phyloP scores from a whole-genome alignment of 805 yeast genomes.

The Ogataea nitratoaversa region DNA sequence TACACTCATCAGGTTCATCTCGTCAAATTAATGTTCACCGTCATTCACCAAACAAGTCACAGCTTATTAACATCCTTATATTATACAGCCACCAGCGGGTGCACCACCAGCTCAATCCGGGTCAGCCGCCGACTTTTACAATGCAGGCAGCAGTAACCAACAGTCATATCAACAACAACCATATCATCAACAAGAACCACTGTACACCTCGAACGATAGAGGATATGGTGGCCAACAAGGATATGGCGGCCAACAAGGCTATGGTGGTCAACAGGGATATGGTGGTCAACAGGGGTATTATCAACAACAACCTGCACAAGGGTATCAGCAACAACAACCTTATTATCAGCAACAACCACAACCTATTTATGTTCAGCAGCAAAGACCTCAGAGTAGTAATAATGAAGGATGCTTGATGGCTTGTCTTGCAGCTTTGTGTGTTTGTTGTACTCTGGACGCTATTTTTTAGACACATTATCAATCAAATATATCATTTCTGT shows the following conservation, averaged over 20 bases:
- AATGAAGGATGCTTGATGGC: slow-evolving; percentile 45
- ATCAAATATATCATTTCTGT: background rate
- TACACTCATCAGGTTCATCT: too few relatives aligned
- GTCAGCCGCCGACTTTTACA: slow-evolving; percentile 12
- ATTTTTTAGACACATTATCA: slow-evolving; percentile 31
- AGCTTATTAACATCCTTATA: background rate
- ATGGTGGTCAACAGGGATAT: slow-evolving; percentile 16
- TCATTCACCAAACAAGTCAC: too few relatives aligned
- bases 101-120: slow-evolving; percentile 8
- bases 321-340: slow-evolving; percentile 23
- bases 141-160: slow-evolving; percentile 4
- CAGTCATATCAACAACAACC: slow-evolving; percentile 1
- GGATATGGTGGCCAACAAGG: slow-evolving; percentile 17
- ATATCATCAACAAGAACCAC: slow-evolving; percentile 1
- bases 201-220: slow-evolving; percentile 1
- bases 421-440: slow-evolving; percentile 51
- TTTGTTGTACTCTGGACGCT: slow-evolving; percentile 53
- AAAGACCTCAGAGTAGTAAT: slow-evolving; percentile 35
- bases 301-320: slow-evolving; percentile 32
- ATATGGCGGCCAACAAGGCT: slow-evolving; percentile 16
- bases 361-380: slow-evolving; percentile 53
- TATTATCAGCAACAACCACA: slow-evolving; percentile 43
- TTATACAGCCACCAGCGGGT: slow-evolving; percentile 6
- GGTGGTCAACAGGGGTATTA: slow-evolving; percentile 18
- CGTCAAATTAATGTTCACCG: too few relatives aligned